Evolutionary conservation across 2,329 filamentous ascomycete species (phyloP).

Genomic region (Microdochium bolleyi): DNA sequence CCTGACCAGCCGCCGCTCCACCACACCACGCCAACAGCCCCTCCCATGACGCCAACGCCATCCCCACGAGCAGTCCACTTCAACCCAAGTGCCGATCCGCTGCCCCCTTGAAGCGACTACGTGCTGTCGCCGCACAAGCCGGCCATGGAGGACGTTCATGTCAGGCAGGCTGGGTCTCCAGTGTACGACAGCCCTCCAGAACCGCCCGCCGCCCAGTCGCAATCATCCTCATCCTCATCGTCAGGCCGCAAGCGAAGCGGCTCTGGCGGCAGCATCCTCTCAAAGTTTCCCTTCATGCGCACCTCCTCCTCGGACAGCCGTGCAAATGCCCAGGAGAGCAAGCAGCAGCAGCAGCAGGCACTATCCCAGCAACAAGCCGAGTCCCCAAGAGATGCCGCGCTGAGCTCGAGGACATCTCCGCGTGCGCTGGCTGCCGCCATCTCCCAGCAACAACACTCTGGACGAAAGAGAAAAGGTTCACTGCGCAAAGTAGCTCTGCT

Average conservation of each 20-base stretch:
- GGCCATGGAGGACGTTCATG: neutral
- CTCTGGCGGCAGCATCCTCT: constrained; percentile 57
- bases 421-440: constrained; percentile 21
- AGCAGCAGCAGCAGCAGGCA: constrained; percentile 41
- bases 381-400: constrained; percentile 9
- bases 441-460: constrained; percentile 38
- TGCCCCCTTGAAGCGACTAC: neutral
- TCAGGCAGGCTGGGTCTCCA: neutral
- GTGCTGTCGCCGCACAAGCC: neutral
- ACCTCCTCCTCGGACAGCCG: constrained; percentile 16
- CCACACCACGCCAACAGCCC: neutral
- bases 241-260: constrained; percentile 41
- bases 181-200: neutral
- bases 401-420: constrained; percentile 12
- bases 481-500: constrained; percentile 80
- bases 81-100: neutral
- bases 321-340: constrained; percentile 18
- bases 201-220: constrained; percentile 10
- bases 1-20: neutral
- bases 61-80: neutral
- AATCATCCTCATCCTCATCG: neutral
- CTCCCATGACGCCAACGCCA: neutral
- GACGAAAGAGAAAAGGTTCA: constrained; percentile 71
- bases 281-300: constrained; percentile 62
- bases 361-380: constrained; percentile 12